Evolutionary conservation across 441 rosid genomes (phyloP).

Genomic region (Adansonia madagascariensis): DNA sequence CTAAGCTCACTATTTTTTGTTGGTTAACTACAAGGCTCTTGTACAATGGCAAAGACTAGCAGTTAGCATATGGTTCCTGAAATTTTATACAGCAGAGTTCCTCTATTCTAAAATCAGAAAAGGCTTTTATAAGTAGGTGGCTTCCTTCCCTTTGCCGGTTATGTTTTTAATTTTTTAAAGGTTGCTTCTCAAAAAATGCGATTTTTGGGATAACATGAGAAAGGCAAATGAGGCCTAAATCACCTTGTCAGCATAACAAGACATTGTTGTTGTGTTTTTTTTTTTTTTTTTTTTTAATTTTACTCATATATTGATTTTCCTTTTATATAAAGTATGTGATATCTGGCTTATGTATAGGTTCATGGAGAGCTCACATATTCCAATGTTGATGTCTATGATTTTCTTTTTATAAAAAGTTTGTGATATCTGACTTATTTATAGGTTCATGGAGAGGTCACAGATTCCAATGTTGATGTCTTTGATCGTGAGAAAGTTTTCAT

Average conservation of each 20-base stretch:
- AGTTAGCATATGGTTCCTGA: neutral
- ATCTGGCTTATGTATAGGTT: conserved; percentile 51
- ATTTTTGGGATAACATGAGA: neutral
- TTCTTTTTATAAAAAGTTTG: neutral
- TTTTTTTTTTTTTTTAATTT: neutral
- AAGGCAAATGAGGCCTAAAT: neutral
- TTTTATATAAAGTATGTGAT: neutral
- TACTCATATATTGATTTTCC: neutral
- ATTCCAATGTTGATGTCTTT: conserved; percentile 77
- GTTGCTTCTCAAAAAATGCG: neutral
- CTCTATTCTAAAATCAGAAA: neutral
- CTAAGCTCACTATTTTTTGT: neutral
- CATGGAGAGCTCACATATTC: conserved; percentile 98
- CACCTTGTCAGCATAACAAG: neutral
- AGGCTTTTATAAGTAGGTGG: neutral
- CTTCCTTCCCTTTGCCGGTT: neutral
- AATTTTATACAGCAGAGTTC: neutral
- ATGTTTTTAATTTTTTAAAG: neutral
- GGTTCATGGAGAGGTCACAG: conserved; percentile 98
- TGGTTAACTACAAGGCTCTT: conserved; percentile 12
- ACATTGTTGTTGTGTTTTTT: neutral
- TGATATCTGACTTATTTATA: conserved; percentile 28
- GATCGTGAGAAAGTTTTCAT: conserved; percentile 92
- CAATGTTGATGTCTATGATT: conserved; percentile 60
- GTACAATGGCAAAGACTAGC: neutral